phyloP scores from a whole-genome alignment of 2,329 filamentous ascomycete species.

The Nigrograna mackinnonii region DNA sequence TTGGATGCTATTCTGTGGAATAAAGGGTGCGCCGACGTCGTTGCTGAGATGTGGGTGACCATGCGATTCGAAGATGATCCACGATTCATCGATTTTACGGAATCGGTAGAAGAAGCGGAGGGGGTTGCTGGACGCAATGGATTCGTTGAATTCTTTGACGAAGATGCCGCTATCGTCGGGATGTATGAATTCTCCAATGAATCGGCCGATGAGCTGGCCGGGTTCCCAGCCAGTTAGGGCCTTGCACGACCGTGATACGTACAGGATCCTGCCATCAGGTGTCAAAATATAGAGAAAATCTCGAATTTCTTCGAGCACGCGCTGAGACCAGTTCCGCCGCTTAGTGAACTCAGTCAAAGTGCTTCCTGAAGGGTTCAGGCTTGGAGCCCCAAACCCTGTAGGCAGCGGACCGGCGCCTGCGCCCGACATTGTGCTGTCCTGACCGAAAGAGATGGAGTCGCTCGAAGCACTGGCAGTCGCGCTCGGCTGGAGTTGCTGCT shows the following conservation, averaged over 20 bases:
- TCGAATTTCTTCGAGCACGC: constrained; percentile 85
- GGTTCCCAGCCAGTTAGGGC: constrained; percentile 74
- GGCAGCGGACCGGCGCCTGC: constrained; percentile 60
- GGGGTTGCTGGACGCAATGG: constrained; percentile 77
- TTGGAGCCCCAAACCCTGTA: constrained; percentile 55
- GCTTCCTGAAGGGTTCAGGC: constrained; percentile 50
- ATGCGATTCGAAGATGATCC: constrained; percentile 85
- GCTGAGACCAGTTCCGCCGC: constrained; percentile 79
- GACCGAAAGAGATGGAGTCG: constrained; percentile 26
- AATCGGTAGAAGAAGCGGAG: constrained; percentile 88
- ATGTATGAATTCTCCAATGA: constrained; percentile 83
- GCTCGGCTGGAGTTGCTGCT: constrained; percentile 27
- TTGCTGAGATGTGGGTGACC: constrained; percentile 87
- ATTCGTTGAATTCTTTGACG: constrained; percentile 85
- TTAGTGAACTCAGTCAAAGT: constrained; percentile 69
- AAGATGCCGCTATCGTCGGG: constrained; percentile 83
- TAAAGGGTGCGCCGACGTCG: constrained; percentile 62
- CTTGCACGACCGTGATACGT: constrained; percentile 80
- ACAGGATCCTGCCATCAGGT: constrained; percentile 79
- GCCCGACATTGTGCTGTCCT: constrained; percentile 42
- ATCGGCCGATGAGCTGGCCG: constrained; percentile 71
- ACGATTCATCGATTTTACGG: constrained; percentile 72
- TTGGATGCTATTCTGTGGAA: constrained; percentile 62
- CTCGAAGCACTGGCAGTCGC: constrained; percentile 17
- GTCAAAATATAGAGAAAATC: constrained; percentile 89